Evolutionary conservation across 345 rosid species (phyloP).

Genomic region (Orychophragmus violaceus): DNA sequence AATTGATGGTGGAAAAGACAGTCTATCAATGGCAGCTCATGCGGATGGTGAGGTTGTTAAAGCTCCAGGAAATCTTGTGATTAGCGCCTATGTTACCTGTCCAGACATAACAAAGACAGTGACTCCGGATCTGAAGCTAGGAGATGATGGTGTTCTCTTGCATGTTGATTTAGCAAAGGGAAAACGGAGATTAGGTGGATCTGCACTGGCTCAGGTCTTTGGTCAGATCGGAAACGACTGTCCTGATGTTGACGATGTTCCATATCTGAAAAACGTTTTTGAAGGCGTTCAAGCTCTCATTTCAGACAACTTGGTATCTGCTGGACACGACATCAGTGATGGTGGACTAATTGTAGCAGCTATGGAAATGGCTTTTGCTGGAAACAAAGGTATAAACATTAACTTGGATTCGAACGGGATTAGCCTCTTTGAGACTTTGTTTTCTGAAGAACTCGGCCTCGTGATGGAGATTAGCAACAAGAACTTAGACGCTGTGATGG

Average conservation of each 20-base stretch:
- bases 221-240: slow-evolving; percentile 81
- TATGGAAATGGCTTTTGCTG: slow-evolving; percentile 94
- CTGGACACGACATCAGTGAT: slow-evolving; percentile 95
- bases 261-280: slow-evolving; percentile 63
- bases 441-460: slow-evolving; percentile 87
- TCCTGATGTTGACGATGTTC: slow-evolving; percentile 86
- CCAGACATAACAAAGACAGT: slow-evolving; percentile 85
- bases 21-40: slow-evolving; percentile 94
- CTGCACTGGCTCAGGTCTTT: slow-evolving; percentile 82
- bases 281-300: slow-evolving; percentile 68
- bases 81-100: slow-evolving; percentile 79
- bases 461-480: slow-evolving; percentile 65
- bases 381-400: slow-evolving; percentile 62
- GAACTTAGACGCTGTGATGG: slow-evolving; percentile 50
- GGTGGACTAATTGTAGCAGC: slow-evolving; percentile 76
- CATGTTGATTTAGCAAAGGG: slow-evolving; percentile 89
- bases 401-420: slow-evolving; percentile 51
- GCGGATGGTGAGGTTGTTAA: slow-evolving; percentile 75
- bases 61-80: slow-evolving; percentile 95
- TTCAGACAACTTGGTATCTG: slow-evolving; percentile 52
- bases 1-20: slow-evolving; percentile 94
- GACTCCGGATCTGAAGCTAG: slow-evolving; percentile 81
- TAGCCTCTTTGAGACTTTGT: slow-evolving; percentile 69
- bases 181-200: slow-evolving; percentile 78
- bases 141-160: slow-evolving; percentile 60